phyloP scores from a whole-genome alignment of 192 early-diverging fungal species.

The Borealophlyctis nickersoniae region DNA sequence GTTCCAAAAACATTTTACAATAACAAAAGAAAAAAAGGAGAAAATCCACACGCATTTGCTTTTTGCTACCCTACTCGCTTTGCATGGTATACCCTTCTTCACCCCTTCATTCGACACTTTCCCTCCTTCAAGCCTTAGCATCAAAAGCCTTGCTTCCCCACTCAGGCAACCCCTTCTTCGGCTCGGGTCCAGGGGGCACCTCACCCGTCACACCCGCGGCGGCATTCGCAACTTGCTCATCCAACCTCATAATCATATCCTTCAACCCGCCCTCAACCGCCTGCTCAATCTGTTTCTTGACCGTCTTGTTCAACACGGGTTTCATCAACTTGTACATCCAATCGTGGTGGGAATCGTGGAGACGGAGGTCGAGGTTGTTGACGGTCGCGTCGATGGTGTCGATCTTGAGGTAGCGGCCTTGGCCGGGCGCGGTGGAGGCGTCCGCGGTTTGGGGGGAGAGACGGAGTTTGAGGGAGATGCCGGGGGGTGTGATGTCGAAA shows the following conservation, averaged over 20 bases:
- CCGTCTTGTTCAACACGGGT: constrained; percentile 19
- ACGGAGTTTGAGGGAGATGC: constrained; percentile 20
- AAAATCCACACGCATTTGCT: not conserved
- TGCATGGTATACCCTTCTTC: not conserved
- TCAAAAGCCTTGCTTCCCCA: constrained; percentile 31
- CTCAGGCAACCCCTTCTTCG: constrained; percentile 17
- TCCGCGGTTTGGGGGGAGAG: constrained; percentile 13
- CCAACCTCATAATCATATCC: constrained; percentile 13
- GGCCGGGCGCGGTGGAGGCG: constrained; percentile 11
- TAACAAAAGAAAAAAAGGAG: not conserved
- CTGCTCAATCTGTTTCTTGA: constrained; percentile 30
- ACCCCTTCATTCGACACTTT: too few species aligned
- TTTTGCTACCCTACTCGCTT: not conserved
- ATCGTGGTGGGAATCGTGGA: constrained; percentile 34
- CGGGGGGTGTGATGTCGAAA: constrained; percentile 25
- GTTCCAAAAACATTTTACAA: not conserved
- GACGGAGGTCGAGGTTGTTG: constrained; percentile 28
- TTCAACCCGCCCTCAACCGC: constrained; percentile 12
- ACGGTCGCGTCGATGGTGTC: constrained; percentile 16
- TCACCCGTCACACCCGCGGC: not conserved
- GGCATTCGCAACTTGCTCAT: constrained; percentile 17
- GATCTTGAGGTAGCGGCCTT: constrained; percentile 19
- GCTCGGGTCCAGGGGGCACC: constrained; percentile 3
- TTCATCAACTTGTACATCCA: constrained; percentile 29
- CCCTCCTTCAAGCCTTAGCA: not conserved